phyloP scores from a whole-genome alignment of 2,329 filamentous ascomycete species.

The Penicillium sp. region DNA sequence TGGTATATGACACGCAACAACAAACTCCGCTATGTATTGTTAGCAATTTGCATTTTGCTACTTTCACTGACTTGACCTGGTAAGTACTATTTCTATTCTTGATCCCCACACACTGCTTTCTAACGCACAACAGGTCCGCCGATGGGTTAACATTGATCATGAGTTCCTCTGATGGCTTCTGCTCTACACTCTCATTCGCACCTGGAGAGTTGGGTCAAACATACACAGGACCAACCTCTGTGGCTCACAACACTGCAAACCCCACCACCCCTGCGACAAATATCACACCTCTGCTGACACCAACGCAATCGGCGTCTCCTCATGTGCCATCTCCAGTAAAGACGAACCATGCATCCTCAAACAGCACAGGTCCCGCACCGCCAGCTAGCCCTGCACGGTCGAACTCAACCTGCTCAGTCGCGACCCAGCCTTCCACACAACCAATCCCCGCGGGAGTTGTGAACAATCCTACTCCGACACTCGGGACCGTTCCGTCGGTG shows the following conservation, averaged over 20 bases:
- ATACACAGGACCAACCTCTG: conserved; percentile 57
- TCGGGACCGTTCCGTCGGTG: conserved; percentile 73
- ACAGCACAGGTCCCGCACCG: conserved; percentile 57
- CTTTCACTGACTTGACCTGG: conserved; percentile 95
- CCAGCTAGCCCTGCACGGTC: conserved; percentile 78
- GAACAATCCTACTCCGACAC: conserved; percentile 75
- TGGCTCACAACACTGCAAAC: conserved; percentile 31
- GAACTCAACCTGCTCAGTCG: conserved; percentile 79
- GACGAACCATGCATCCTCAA: conserved; percentile 54
- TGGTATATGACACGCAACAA: conserved; percentile 96
- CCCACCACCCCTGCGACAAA: conserved; percentile 56
- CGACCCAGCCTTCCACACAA: conserved; percentile 55
- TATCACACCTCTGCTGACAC: conserved; percentile 68
- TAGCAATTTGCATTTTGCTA: conserved; percentile 95
- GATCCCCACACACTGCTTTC: conserved; percentile 16
- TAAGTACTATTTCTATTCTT: conserved; percentile 48
- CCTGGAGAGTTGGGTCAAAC: conserved; percentile 79
- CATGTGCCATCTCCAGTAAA: conserved; percentile 54
- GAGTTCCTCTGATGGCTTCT: conserved; percentile 98
- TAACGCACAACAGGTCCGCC: conserved; percentile 58
- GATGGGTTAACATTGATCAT: conserved; percentile 80
- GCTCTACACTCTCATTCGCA: conserved; percentile 81
- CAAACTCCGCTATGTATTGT: conserved; percentile 90
- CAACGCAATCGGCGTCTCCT: conserved; percentile 60
- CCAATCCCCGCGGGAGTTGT: conserved; percentile 50